These are phyloP conservation scores for Obelidium mucronatum DNA, from an alignment of 192 early-diverging fungal species.

Conservation along the genomic window DNA sequence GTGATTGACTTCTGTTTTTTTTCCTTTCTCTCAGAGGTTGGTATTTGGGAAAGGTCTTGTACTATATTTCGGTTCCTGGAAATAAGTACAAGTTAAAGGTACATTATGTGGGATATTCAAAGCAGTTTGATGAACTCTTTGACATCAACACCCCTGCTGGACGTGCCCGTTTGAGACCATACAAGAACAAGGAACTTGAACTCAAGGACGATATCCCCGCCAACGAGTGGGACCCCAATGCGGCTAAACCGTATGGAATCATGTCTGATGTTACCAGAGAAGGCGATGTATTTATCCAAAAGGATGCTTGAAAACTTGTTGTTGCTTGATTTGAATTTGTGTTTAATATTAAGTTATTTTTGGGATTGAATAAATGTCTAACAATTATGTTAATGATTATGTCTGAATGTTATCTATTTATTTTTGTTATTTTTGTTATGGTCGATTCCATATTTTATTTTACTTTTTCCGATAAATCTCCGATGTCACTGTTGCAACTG, in stretches of 20 bases:
- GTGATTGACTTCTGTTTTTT: not conserved
- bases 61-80: not conserved
- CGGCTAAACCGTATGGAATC: not conserved
- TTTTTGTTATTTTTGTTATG: not conserved
- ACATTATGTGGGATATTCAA: conserved; percentile 22
- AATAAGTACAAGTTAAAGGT: conserved; percentile 26
- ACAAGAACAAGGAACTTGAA: not conserved
- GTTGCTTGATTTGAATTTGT: too few relatives aligned
- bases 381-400: not conserved
- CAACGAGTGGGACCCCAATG: not conserved
- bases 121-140: conserved; percentile 12
- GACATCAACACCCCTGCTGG: not conserved
- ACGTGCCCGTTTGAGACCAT: conserved; percentile 2
- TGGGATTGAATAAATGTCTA: not conserved
- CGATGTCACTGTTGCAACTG: not conserved
- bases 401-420: not conserved
- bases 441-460: not conserved
- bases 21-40: not conserved
- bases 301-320: not conserved
- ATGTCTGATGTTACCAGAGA: not conserved
- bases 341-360: too few relatives aligned
- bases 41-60: conserved; percentile 2
- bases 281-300: not conserved
- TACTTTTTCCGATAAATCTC: not conserved
- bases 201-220: not conserved